phyloP scores from a whole-genome alignment of 2,329 filamentous ascomycete genomes.

The Sporothrix pseudoabietina region DNA sequence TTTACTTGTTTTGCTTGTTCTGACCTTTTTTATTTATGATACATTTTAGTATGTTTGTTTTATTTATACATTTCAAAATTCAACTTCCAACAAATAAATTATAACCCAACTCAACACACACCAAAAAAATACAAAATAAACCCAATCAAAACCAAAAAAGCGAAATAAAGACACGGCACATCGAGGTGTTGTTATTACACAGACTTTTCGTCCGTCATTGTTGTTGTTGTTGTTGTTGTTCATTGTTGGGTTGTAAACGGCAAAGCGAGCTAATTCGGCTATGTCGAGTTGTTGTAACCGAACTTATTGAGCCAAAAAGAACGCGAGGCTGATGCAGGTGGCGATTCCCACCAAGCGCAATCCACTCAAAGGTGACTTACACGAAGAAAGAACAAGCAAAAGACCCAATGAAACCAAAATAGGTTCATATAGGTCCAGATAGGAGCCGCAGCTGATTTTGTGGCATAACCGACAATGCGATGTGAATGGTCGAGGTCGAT shows the following conservation, averaged over 20 bases:
- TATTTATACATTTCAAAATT: neutral
- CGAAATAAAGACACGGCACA: neutral
- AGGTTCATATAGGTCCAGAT: neutral
- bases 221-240: neutral
- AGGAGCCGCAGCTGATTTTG: neutral
- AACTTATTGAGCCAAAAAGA: neutral
- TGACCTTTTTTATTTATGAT: neutral
- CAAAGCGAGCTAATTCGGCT: slow-evolving; percentile 15
- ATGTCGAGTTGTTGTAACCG: slow-evolving; percentile 1
- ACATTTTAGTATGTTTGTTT: neutral
- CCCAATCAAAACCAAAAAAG: too few species aligned
- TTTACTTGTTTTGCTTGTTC: neutral
- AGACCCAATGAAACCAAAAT: neutral
- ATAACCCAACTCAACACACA: neutral
- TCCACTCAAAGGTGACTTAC: neutral
- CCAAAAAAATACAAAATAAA: neutral
- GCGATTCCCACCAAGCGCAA: neutral
- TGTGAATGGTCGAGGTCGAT: neutral
- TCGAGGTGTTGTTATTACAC: neutral
- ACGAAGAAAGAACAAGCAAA: neutral
- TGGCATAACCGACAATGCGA: slow-evolving; percentile 8
- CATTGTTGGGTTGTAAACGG: neutral
- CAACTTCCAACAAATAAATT: neutral
- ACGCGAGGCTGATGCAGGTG: neutral
- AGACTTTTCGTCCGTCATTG: neutral